Evolutionary conservation across 805 yeast genomes (phyloP).

Genomic region (Barnettozyma populi): DNA sequence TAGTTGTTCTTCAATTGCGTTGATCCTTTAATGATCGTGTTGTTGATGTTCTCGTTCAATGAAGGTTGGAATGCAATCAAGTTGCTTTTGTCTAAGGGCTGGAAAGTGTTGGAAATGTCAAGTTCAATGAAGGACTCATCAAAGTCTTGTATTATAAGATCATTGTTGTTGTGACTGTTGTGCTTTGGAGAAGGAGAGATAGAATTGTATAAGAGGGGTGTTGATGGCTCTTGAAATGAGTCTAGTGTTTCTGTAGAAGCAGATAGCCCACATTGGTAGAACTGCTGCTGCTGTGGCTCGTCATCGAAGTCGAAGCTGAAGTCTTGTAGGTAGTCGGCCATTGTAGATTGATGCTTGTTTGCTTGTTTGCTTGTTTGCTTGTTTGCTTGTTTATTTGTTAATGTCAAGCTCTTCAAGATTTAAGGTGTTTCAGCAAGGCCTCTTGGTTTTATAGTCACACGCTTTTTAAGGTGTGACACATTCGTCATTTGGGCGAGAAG

Average conservation of each 20-base stretch:
- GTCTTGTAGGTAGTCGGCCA: slow-evolving; percentile 14
- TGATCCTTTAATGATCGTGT: slow-evolving; percentile 21
- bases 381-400: not conserved
- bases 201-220: slow-evolving; percentile 25
- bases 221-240: slow-evolving; percentile 17
- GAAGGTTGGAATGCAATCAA: slow-evolving; percentile 5
- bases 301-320: slow-evolving; percentile 12
- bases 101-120: slow-evolving; percentile 13
- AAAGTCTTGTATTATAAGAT: slow-evolving; percentile 9
- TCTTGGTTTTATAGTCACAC: slow-evolving; percentile 3
- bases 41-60: slow-evolving; percentile 11
- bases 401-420: not conserved
- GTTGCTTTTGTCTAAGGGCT: slow-evolving; percentile 4
- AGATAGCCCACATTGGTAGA: slow-evolving; percentile 3
- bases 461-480: slow-evolving; percentile 5
- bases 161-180: slow-evolving; percentile 7
- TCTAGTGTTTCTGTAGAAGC: slow-evolving; percentile 7
- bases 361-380: not conserved
- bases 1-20: slow-evolving; percentile 23
- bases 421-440: not conserved
- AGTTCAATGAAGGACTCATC: slow-evolving; percentile 24
- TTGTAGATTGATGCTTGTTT: not conserved
- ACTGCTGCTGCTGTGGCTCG: slow-evolving; percentile 5
- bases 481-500: slow-evolving; percentile 4
- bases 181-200: slow-evolving; percentile 16